These are phyloP conservation scores for Coccomyxa sp. DNA, from an alignment of 139 green algal genomes.

Conservation along the genomic window DNA sequence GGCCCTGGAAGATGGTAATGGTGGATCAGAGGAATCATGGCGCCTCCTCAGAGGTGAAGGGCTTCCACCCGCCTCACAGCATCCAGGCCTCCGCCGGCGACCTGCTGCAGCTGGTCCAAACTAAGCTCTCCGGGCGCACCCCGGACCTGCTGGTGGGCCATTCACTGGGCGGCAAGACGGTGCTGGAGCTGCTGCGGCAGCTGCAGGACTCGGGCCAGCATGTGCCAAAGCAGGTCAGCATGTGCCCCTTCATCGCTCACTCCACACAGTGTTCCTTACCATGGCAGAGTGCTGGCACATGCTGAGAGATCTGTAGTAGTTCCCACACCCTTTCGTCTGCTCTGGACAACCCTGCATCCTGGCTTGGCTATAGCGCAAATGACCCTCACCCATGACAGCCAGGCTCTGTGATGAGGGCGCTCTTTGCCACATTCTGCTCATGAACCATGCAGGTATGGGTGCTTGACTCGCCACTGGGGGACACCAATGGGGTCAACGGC, in stretches of 20 bases:
- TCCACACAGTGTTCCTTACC: too few species aligned
- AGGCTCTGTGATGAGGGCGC: too few species aligned
- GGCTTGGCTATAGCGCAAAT: too few species aligned
- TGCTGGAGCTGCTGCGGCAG: conserved; percentile 49
- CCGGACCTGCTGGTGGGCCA: conserved; percentile 59
- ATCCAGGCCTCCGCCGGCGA: conserved; percentile 62
- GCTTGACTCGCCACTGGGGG: conserved; percentile 66
- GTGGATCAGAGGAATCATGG: conserved; percentile 74
- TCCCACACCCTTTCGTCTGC: too few species aligned
- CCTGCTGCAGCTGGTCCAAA: conserved; percentile 42
- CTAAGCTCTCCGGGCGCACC: conserved; percentile 10
- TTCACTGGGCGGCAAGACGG: conserved; percentile 76
- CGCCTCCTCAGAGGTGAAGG: conserved; percentile 13
- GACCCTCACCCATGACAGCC: too few species aligned
- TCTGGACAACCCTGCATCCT: too few species aligned
- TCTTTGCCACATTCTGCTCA: too few species aligned
- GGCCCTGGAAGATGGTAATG: conserved; percentile 47
- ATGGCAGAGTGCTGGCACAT: too few species aligned
- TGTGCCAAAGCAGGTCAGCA: conserved; percentile 11
- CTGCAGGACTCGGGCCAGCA: neutral
- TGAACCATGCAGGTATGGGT: conserved; percentile 72
- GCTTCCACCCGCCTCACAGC: conserved; percentile 60
- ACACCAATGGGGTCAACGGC: conserved; percentile 17
- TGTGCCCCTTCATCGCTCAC: too few species aligned
- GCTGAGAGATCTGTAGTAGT: too few species aligned